Conservation (phyloP, 495 filamentous ascomycete genomes). For the Penicillium herquei region DNA sequence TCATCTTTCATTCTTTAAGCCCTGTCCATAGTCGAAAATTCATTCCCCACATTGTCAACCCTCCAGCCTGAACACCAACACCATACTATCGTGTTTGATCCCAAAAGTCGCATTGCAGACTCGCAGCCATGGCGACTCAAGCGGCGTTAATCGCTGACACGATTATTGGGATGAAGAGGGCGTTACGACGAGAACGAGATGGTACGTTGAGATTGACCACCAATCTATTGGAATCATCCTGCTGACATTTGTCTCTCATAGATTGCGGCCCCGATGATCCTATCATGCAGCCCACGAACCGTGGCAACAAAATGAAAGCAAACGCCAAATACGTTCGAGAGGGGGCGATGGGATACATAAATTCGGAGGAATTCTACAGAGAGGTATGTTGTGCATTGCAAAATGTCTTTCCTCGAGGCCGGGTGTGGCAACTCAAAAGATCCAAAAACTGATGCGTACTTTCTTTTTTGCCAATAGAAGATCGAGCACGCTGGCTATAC, state of each 20-base stretch:
- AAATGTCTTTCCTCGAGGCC: neutral
- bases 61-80: neutral
- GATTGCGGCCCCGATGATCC: constrained; percentile 85
- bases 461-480: constrained; percentile 47
- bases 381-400: constrained; percentile 56
- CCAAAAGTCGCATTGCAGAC: constrained; percentile 17
- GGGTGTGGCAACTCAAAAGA: constrained; percentile 9
- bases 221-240: neutral
- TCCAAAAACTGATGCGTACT: constrained; percentile 9
- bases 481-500: constrained; percentile 83
- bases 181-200: constrained; percentile 60
- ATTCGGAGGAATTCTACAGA: constrained; percentile 76
- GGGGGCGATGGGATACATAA: constrained; percentile 67
- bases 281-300: constrained; percentile 77
- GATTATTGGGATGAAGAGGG: constrained; percentile 73
- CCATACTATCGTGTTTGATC: constrained; percentile 16
- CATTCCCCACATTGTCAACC: neutral
- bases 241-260: constrained; percentile 32
- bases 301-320: constrained; percentile 86
- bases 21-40: neutral
- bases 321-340: constrained; percentile 77
- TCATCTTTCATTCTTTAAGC: neutral
- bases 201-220: constrained; percentile 37
- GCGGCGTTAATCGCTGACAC: constrained; percentile 69
- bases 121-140: constrained; percentile 65